phyloP scores from a whole-genome alignment of 352 stramenopile genomes.

The Phytophthora boehmeriae region DNA sequence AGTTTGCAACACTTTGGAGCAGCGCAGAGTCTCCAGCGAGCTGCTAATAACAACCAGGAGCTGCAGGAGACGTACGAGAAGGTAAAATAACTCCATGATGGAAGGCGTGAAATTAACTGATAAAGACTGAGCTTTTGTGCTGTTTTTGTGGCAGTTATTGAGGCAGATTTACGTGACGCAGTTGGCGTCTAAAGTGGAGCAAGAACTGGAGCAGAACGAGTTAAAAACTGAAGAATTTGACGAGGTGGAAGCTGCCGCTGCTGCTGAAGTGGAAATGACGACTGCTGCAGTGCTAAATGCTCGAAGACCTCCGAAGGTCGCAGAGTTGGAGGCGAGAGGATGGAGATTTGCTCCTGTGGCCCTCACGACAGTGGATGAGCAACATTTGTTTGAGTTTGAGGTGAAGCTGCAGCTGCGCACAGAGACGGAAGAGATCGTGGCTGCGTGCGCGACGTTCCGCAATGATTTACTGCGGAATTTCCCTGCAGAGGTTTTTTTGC shows the following conservation, averaged over 20 bases:
- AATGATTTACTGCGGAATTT: conserved; percentile 69
- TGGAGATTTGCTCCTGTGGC: conserved; percentile 64
- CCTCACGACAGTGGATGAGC: conserved; percentile 66
- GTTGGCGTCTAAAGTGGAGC: background rate
- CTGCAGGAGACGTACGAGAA: conserved; percentile 52
- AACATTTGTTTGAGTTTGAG: conserved; percentile 83
- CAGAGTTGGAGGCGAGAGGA: conserved; percentile 39
- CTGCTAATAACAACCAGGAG: conserved; percentile 36
- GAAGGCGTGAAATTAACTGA: background rate
- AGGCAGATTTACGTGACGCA: conserved; percentile 47
- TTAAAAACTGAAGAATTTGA: background rate
- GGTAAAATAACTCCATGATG: too few species aligned
- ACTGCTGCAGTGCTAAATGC: conserved; percentile 2
- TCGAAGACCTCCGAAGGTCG: conserved; percentile 16
- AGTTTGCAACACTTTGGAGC: conserved; percentile 44
- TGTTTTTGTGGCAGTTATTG: conserved; percentile 36
- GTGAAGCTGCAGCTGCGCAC: conserved; percentile 68
- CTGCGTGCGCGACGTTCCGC: conserved; percentile 53
- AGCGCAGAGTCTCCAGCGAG: conserved; percentile 44
- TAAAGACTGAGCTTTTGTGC: conserved; percentile 8
- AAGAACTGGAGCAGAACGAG: background rate
- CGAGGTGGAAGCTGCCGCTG: background rate
- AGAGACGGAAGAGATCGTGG: conserved; percentile 52
- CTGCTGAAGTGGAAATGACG: conserved; percentile 1
- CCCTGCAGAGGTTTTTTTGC: conserved; percentile 70